Conservation (phyloP, 2,329 filamentous ascomycete genomes). For the Dothideomycetes sp. region DNA sequence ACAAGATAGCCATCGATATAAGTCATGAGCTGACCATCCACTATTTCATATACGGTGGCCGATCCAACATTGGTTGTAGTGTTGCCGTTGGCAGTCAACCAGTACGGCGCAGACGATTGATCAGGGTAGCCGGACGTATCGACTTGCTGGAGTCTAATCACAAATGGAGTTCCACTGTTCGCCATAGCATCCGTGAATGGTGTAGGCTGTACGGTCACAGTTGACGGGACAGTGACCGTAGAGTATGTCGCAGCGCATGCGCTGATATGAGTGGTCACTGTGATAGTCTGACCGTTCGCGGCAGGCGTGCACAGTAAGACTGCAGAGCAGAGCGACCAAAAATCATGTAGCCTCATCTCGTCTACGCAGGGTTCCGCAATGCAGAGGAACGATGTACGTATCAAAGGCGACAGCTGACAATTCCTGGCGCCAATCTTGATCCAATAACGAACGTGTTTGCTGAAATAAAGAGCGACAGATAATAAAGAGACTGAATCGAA, state of each 20-base stretch:
- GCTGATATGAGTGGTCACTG: slow-evolving; percentile 10
- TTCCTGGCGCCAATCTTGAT: no score
- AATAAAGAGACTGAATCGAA: no score
- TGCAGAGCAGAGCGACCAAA: slow-evolving; percentile 3
- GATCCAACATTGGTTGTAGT: slow-evolving; percentile 18
- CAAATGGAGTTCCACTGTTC: slow-evolving; percentile 21
- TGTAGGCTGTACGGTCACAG: slow-evolving; percentile 17
- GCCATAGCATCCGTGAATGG: slow-evolving; percentile 16
- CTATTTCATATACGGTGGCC: slow-evolving; percentile 21
- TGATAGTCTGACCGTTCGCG: slow-evolving; percentile 9
- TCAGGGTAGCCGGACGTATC: slow-evolving; percentile 8
- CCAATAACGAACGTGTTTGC: no score
- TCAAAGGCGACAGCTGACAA: no score
- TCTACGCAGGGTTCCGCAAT: background rate
- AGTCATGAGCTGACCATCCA: slow-evolving; percentile 15
- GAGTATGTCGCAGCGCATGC: slow-evolving; percentile 7
- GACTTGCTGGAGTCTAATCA: slow-evolving; percentile 18
- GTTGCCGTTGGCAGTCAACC: slow-evolving; percentile 21
- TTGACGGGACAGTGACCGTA: slow-evolving; percentile 17
- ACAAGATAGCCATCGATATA: slow-evolving; percentile 13
- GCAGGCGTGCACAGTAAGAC: slow-evolving; percentile 1
- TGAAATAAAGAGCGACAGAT: no score
- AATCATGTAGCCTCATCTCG: background rate
- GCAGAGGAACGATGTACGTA: no score
- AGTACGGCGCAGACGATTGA: slow-evolving; percentile 11